Conservation (phyloP, 2,329 filamentous ascomycete genomes). For the Fusarium cyanostomum region DNA sequence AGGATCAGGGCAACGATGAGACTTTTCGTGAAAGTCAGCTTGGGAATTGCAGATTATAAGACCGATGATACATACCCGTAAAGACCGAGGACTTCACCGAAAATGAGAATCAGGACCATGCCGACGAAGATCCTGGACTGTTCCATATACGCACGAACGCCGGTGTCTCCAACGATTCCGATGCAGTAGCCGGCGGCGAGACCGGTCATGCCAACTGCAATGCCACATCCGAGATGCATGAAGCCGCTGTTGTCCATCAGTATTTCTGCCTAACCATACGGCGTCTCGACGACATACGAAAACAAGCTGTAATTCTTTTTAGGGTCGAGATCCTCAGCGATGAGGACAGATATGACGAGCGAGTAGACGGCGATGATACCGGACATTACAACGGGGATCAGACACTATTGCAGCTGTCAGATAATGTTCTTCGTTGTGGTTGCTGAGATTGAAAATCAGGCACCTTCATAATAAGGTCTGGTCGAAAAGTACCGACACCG, state of each 20-base stretch:
- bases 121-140: conserved; percentile 97
- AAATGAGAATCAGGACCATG: conserved; percentile 99
- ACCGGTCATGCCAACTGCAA: conserved; percentile 91
- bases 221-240: conserved; percentile 90
- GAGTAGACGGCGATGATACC: conserved; percentile 99
- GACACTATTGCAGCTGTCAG: conserved; percentile 63
- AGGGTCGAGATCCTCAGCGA: conserved; percentile 86
- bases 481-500: conserved; percentile 84
- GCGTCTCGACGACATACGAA: conserved; percentile 62
- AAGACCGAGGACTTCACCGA: conserved; percentile 94
- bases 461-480: conserved; percentile 93
- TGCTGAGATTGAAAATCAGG: neutral
- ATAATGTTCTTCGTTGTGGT: neutral
- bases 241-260: conserved; percentile 70
- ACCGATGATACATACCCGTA: conserved; percentile 76
- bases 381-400: conserved; percentile 95
- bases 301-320: conserved; percentile 83
- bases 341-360: conserved; percentile 95
- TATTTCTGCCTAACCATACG: neutral
- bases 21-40: conserved; percentile 60
- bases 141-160: conserved; percentile 94
- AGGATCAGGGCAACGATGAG: conserved; percentile 93
- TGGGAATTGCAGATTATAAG: conserved; percentile 1
- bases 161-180: conserved; percentile 92
- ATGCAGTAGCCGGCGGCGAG: conserved; percentile 96